These are phyloP conservation scores for Brassica hybrid DNA, from an alignment of 441 rosid genomes.

Conservation along the genomic window DNA sequence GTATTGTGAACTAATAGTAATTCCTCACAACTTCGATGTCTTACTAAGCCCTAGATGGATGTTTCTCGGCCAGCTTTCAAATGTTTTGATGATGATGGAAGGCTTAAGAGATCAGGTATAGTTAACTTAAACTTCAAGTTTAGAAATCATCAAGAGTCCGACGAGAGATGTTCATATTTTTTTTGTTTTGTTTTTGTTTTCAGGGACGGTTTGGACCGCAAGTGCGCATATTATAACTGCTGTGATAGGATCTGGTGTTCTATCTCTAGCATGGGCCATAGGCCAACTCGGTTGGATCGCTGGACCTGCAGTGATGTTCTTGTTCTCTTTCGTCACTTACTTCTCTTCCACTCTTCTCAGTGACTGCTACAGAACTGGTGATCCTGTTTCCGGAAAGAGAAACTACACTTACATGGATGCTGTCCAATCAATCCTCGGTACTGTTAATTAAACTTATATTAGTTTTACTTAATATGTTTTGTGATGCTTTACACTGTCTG, in stretches of 20 bases:
- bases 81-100: no score
- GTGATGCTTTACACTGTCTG: background rate
- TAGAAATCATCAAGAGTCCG: no score
- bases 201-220: constrained; percentile 54
- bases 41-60: no score
- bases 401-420: constrained; percentile 31
- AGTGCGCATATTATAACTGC: constrained; percentile 31
- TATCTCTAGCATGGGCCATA: constrained; percentile 54
- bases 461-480: background rate
- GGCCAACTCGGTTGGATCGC: constrained; percentile 60
- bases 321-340: constrained; percentile 51
- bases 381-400: no score
- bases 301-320: constrained; percentile 50
- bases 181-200: background rate
- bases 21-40: no score
- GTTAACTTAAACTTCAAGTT: no score
- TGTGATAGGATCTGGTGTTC: constrained; percentile 58
- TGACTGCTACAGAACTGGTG: no score
- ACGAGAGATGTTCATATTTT: no score
- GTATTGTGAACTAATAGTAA: no score
- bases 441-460: background rate
- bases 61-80: no score
- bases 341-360: constrained; percentile 35
- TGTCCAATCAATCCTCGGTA: constrained; percentile 53
- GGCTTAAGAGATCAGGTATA: no score